phyloP scores from a whole-genome alignment of 2,329 filamentous ascomycete species.

The Chaetomium sp. region DNA sequence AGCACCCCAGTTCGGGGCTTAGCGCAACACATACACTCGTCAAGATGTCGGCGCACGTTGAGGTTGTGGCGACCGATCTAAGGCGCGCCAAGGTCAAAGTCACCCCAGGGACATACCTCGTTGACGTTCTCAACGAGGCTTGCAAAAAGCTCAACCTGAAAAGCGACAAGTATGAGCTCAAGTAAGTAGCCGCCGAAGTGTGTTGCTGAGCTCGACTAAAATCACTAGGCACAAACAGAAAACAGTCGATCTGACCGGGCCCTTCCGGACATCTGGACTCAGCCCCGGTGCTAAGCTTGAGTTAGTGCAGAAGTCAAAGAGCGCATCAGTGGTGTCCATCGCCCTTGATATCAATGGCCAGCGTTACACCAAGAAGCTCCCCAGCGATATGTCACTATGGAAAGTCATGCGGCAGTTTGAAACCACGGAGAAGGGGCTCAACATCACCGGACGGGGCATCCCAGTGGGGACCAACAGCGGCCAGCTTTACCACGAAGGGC shows the following conservation, averaged over 20 bases:
- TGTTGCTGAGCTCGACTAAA: not conserved
- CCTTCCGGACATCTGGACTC: slow-evolving; percentile 77
- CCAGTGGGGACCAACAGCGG: slow-evolving; percentile 59
- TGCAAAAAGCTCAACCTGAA: slow-evolving; percentile 73
- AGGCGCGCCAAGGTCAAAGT: slow-evolving; percentile 78
- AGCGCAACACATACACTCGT: too few relatives aligned
- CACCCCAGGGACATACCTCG: slow-evolving; percentile 70
- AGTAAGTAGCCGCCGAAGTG: slow-evolving; percentile 44
- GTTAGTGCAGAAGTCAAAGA: slow-evolving; percentile 79
- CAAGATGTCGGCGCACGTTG: slow-evolving; percentile 78
- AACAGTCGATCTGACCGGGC: slow-evolving; percentile 74
- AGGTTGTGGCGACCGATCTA: slow-evolving; percentile 75
- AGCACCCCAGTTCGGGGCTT: not conserved
- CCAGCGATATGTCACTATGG: slow-evolving; percentile 85
- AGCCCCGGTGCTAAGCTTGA: slow-evolving; percentile 84
- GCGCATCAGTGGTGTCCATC: slow-evolving; percentile 77
- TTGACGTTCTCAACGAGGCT: slow-evolving; percentile 80
- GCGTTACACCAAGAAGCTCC: slow-evolving; percentile 71
- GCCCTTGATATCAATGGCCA: slow-evolving; percentile 76
- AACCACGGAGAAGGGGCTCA: slow-evolving; percentile 56
- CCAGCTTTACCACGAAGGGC: slow-evolving; percentile 80
- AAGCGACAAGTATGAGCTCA: slow-evolving; percentile 70
- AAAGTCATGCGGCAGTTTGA: slow-evolving; percentile 86
- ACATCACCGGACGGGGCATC: slow-evolving; percentile 78
- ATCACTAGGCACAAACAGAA: slow-evolving; percentile 68